These are phyloP conservation scores for Guyanaporus albipodus DNA, from an alignment of 768 basidiomycete species.

Conservation along the genomic window DNA sequence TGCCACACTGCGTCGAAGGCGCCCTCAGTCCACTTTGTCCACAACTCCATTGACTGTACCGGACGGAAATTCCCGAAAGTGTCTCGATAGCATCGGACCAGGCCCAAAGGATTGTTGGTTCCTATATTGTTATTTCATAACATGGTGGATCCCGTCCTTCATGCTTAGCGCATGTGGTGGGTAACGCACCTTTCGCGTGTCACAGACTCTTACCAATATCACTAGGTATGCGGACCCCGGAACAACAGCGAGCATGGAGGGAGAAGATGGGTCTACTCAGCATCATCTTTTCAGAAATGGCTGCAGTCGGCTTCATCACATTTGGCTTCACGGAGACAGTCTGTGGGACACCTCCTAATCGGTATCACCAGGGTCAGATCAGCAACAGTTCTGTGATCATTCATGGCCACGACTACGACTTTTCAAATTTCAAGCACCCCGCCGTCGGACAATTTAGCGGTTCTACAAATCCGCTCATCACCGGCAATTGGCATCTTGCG, in stretches of 20 bases:
- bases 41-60: conserved; percentile 36
- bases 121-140: conserved; percentile 86
- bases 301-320: conserved; percentile 92
- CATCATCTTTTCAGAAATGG: conserved; percentile 82
- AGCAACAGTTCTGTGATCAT: conserved; percentile 83
- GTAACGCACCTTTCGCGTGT: conserved; percentile 26
- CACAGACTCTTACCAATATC: conserved; percentile 8
- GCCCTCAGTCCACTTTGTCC: conserved; percentile 41
- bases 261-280: conserved; percentile 94
- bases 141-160: conserved; percentile 76
- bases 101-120: conserved; percentile 95
- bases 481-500: conserved; percentile 68
- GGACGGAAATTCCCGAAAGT: conserved; percentile 41
- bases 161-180: conserved; percentile 74
- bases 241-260: conserved; percentile 95
- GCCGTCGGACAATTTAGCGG: conserved; percentile 69
- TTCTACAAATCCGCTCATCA: conserved; percentile 76
- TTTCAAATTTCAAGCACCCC: conserved; percentile 84
- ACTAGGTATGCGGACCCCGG: conserved; percentile 81
- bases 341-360: conserved; percentile 82
- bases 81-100: conserved; percentile 71
- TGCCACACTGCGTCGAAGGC: conserved; percentile 72
- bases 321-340: conserved; percentile 97
- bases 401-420: conserved; percentile 92
- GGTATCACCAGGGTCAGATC: conserved; percentile 77